phyloP scores from a whole-genome alignment of 257 asterid species.

The Primulina huaijiensis region DNA sequence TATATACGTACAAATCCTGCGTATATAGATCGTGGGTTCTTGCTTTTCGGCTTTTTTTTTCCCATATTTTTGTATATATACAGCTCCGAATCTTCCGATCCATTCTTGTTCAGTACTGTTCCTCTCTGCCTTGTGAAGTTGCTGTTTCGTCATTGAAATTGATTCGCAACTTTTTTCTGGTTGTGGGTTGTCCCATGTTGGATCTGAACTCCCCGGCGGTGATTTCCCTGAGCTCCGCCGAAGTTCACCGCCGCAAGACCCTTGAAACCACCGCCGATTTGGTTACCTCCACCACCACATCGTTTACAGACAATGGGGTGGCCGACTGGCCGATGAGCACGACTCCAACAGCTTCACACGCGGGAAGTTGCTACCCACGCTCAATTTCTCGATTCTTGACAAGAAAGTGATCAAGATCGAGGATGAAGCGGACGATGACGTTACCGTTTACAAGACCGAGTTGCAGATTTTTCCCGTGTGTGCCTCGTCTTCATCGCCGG shows the following conservation, averaged over 20 bases:
- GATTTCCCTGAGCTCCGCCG: slow-evolving; percentile 38
- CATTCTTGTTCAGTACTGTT: background rate
- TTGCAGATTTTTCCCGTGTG: slow-evolving; percentile 61
- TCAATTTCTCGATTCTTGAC: slow-evolving; percentile 65
- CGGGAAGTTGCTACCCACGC: slow-evolving; percentile 38
- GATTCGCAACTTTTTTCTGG: background rate
- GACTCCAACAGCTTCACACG: slow-evolving; percentile 51
- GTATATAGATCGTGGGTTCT: background rate
- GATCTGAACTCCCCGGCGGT: slow-evolving; percentile 75
- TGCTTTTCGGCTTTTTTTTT: no score
- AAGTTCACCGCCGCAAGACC: slow-evolving; percentile 31
- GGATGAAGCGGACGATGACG: slow-evolving; percentile 31
- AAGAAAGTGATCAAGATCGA: slow-evolving; percentile 33
- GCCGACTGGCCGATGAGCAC: slow-evolving; percentile 29
- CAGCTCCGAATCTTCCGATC: background rate
- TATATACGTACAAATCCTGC: background rate
- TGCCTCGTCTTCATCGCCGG: slow-evolving; percentile 26
- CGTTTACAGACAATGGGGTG: slow-evolving; percentile 39
- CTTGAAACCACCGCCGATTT: slow-evolving; percentile 39
- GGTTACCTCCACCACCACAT: slow-evolving; percentile 50
- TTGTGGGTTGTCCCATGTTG: slow-evolving; percentile 49
- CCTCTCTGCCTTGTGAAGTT: background rate
- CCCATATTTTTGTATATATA: no score
- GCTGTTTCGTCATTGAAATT: background rate
- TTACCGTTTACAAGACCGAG: slow-evolving; percentile 25